Evolutionary conservation across 148 eudicot genomes (phyloP).

Genomic region (Heliosperma pusillum): DNA sequence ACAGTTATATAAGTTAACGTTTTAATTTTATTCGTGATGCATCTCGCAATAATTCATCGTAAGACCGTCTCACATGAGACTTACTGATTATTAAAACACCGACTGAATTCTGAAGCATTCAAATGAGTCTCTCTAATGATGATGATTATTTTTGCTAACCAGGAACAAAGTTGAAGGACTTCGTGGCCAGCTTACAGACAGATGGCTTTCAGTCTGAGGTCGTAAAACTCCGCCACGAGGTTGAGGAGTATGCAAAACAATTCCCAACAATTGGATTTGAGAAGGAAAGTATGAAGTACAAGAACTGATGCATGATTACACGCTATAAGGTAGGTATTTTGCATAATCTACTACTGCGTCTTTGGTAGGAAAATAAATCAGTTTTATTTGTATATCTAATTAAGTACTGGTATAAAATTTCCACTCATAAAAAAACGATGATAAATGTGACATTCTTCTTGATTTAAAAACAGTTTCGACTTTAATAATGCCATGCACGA

Average conservation of each 20-base stretch:
- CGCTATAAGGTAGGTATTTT: conserved; percentile 21
- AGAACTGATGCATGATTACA: conserved; percentile 43
- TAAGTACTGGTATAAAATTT: too few species aligned
- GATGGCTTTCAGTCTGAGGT: conserved; percentile 68
- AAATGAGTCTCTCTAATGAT: not conserved
- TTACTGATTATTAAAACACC: not conserved
- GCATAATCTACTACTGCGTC: not conserved
- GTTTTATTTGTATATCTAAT: not conserved
- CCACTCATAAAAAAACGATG: too few species aligned
- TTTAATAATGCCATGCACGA: not conserved
- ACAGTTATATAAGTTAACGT: too few species aligned
- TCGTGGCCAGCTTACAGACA: conserved; percentile 67
- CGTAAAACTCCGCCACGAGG: conserved; percentile 67
- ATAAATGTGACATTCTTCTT: not conserved
- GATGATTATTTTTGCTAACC: conserved; percentile 14
- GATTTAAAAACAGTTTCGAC: not conserved
- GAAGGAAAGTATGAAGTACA: conserved; percentile 90
- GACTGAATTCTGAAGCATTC: not conserved
- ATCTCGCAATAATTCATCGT: too few species aligned
- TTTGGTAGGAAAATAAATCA: not conserved
- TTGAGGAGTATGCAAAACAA: conserved; percentile 95
- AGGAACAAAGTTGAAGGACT: conserved; percentile 99
- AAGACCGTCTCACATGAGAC: not conserved
- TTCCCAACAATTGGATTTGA: conserved; percentile 97
- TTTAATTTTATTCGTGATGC: too few species aligned